These are phyloP conservation scores for Peniophora sp. DNA, from an alignment of 1,284 basidiomycete species.

Conservation along the genomic window DNA sequence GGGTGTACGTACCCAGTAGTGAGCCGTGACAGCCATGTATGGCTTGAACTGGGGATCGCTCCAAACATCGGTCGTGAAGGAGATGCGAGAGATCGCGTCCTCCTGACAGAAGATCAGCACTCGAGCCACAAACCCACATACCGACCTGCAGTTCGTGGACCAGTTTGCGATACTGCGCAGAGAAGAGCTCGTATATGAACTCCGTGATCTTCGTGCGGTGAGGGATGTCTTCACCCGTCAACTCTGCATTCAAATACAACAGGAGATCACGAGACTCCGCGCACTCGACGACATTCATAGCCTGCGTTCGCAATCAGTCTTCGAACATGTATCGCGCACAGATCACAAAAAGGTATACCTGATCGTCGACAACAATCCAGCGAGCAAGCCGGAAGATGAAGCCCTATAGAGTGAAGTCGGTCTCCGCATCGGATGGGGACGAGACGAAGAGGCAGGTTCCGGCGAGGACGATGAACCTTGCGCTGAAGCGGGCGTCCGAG, in stretches of 20 bases:
- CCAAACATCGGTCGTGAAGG: conserved; percentile 15
- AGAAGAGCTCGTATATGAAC: conserved; percentile 13
- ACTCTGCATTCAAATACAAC: conserved; percentile 15
- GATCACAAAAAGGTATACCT: conserved; percentile 9
- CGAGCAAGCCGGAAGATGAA: conserved; percentile 12
- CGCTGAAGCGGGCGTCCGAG: no score
- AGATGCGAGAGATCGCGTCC: conserved; percentile 6
- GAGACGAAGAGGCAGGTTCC: background rate
- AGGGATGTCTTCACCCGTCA: conserved; percentile 15
- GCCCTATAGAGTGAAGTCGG: background rate
- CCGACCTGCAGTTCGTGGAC: conserved; percentile 10
- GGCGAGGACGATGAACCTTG: no score
- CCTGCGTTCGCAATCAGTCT: conserved; percentile 10
- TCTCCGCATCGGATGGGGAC: background rate
- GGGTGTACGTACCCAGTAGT: conserved; percentile 4
- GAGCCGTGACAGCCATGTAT: conserved; percentile 14
- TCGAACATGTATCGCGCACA: background rate
- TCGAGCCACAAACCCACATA: background rate
- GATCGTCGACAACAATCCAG: conserved; percentile 21
- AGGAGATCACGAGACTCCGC: conserved; percentile 21
- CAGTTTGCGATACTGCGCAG: conserved; percentile 12
- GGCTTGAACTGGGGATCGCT: conserved; percentile 3
- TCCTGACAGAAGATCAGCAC: no score
- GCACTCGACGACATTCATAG: conserved; percentile 21
- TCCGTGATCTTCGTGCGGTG: conserved; percentile 17